phyloP scores from a whole-genome alignment of 768 basidiomycete genomes.

The Leccinum pellstonianum region DNA sequence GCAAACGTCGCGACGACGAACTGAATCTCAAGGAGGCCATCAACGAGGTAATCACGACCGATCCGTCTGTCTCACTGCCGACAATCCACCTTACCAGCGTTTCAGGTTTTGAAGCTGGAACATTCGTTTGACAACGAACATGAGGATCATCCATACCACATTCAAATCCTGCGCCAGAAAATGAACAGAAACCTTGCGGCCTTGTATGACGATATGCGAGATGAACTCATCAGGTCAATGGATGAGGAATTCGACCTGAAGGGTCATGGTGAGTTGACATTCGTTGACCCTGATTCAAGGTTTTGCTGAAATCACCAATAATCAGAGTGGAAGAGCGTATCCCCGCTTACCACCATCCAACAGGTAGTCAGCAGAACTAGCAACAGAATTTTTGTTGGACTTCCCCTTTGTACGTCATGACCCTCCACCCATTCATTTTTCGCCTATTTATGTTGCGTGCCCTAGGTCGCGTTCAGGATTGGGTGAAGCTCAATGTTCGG shows the following conservation, averaged over 20 bases:
- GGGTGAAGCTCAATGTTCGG: slow-evolving; percentile 29
- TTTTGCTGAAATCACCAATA: not conserved
- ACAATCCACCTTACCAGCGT: not conserved
- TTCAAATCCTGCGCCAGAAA: slow-evolving; percentile 26
- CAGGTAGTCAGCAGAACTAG: slow-evolving; percentile 8
- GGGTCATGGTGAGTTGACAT: slow-evolving; percentile 14
- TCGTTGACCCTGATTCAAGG: not conserved
- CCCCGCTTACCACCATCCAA: not conserved
- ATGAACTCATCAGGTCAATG: slow-evolving; percentile 45
- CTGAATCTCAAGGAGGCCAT: slow-evolving; percentile 35
- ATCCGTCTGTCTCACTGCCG: not conserved
- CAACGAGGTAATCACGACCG: not conserved
- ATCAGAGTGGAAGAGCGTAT: slow-evolving; percentile 17
- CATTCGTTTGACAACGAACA: slow-evolving; percentile 38
- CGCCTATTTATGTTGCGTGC: not conserved
- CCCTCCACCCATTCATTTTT: not conserved
- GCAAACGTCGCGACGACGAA: slow-evolving; percentile 38
- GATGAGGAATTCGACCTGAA: slow-evolving; percentile 33
- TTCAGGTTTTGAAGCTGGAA: slow-evolving; percentile 37
- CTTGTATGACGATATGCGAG: slow-evolving; percentile 38
- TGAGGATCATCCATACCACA: slow-evolving; percentile 33
- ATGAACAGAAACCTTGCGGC: slow-evolving; percentile 39
- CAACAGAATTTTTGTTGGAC: slow-evolving; percentile 15
- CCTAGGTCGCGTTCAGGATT: slow-evolving; percentile 27
- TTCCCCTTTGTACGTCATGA: slow-evolving; percentile 14